Evolutionary conservation across 2,329 filamentous ascomycete genomes (phyloP).

Genomic region (Fusarium equiseti): DNA sequence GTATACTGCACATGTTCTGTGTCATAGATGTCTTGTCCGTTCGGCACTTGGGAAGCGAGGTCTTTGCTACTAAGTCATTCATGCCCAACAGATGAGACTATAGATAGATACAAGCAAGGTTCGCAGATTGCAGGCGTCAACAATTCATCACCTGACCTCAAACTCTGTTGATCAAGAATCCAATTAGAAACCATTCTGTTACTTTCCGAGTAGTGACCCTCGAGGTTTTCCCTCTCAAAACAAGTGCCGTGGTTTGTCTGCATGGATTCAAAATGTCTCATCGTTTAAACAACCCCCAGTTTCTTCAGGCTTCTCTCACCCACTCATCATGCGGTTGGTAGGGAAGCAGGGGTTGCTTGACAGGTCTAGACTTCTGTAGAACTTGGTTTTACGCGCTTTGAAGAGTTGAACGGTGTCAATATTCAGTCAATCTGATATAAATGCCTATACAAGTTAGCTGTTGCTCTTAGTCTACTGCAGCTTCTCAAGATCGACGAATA

Average conservation of each 20-base stretch:
- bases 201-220: background rate
- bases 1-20: slow-evolving; percentile 11
- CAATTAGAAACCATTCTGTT: background rate
- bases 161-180: slow-evolving; percentile 30
- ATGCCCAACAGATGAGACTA: background rate
- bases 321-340: slow-evolving; percentile 18
- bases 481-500: slow-evolving; percentile 18
- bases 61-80: background rate
- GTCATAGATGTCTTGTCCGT: slow-evolving; percentile 11
- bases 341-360: slow-evolving; percentile 22
- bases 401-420: background rate
- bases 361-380: slow-evolving; percentile 23
- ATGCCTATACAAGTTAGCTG: background rate
- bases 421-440: background rate
- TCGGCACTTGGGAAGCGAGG: slow-evolving; percentile 33
- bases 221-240: slow-evolving; percentile 1
- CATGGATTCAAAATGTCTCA: slow-evolving; percentile 31
- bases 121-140: slow-evolving; percentile 43
- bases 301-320: slow-evolving; percentile 27
- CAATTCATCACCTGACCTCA: slow-evolving; percentile 45
- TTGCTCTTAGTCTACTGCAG: slow-evolving; percentile 2
- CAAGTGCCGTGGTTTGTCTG: slow-evolving; percentile 30
- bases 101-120: slow-evolving; percentile 20
- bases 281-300: slow-evolving; percentile 21
- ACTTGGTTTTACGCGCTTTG: background rate